These are phyloP conservation scores for Cyclocybe cylindracea DNA, from an alignment of 768 basidiomycete species.

Conservation along the genomic window DNA sequence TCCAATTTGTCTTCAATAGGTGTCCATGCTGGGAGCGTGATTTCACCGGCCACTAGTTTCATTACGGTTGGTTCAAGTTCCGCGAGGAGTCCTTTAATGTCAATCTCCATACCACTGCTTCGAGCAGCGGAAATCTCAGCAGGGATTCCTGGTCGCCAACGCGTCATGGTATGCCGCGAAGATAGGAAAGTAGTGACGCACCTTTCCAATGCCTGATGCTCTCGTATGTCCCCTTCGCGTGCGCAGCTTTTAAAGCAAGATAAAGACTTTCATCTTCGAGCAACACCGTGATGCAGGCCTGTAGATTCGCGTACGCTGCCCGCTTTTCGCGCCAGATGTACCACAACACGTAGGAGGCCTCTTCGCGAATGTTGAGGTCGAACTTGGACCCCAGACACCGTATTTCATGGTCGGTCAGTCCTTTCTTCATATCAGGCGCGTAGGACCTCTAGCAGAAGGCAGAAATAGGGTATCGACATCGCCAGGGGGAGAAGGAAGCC, in stretches of 20 bases:
- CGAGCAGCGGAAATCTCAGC: constrained; percentile 2
- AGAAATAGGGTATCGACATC: background rate
- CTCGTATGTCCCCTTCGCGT: constrained; percentile 28
- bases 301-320: constrained; percentile 28
- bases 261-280: constrained; percentile 30
- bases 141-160: constrained; percentile 3
- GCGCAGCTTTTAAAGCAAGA: constrained; percentile 32
- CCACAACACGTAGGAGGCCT: constrained; percentile 42
- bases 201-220: constrained; percentile 33
- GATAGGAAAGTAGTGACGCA: constrained; percentile 11
- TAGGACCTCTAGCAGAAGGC: background rate
- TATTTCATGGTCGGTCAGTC: constrained; percentile 28
- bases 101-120: constrained; percentile 14
- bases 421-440: constrained; percentile 10
- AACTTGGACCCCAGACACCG: constrained; percentile 30
- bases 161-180: background rate
- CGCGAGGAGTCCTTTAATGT: constrained; percentile 22
- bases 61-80: constrained; percentile 32
- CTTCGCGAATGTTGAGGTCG: constrained; percentile 37
- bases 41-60: constrained; percentile 32
- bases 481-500: background rate
- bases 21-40: constrained; percentile 33
- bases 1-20: constrained; percentile 22
- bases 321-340: constrained; percentile 34
- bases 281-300: constrained; percentile 35